These are phyloP conservation scores for Hsuehochloa calcarea DNA, from an alignment of 176 grass and related monocot species.

Conservation along the genomic window DNA sequence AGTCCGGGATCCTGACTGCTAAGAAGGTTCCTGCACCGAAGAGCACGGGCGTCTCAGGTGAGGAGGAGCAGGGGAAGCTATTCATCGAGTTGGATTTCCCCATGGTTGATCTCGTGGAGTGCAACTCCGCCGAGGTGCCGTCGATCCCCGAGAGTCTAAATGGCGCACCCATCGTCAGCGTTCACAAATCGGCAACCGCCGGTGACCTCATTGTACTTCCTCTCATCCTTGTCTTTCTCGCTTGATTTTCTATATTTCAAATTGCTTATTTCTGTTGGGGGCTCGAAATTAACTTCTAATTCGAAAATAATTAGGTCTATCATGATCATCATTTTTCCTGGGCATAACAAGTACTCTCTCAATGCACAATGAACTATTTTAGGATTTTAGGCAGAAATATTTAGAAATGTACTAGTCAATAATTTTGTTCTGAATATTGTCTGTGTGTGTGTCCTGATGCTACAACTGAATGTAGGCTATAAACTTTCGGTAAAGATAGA, in stretches of 20 bases:
- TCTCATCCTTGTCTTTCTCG: not conserved
- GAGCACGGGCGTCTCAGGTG: no score
- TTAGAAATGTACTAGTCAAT: no score
- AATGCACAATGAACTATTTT: not conserved
- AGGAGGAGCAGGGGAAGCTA: no score
- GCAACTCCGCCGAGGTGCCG: conserved; percentile 29
- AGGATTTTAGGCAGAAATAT: not conserved
- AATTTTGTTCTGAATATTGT: no score
- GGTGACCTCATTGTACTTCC: not conserved
- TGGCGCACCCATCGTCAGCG: conserved; percentile 41
- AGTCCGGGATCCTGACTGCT: conserved; percentile 63
- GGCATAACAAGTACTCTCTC: not conserved
- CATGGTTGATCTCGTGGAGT: conserved; percentile 40
- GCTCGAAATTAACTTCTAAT: not conserved
- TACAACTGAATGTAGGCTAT: not conserved
- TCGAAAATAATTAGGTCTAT: not conserved
- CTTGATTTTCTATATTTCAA: not conserved
- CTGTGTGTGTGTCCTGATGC: not conserved
- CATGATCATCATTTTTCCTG: not conserved
- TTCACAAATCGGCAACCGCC: conserved; percentile 44
- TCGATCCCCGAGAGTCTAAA: conserved; percentile 62
- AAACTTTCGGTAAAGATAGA: not conserved
- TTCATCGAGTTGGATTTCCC: conserved; percentile 78
- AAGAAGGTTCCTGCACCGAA: conserved; percentile 36
- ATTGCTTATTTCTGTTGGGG: not conserved